Evolutionary conservation across 768 basidiomycete genomes (phyloP).

Genomic region (Trametes maxima): DNA sequence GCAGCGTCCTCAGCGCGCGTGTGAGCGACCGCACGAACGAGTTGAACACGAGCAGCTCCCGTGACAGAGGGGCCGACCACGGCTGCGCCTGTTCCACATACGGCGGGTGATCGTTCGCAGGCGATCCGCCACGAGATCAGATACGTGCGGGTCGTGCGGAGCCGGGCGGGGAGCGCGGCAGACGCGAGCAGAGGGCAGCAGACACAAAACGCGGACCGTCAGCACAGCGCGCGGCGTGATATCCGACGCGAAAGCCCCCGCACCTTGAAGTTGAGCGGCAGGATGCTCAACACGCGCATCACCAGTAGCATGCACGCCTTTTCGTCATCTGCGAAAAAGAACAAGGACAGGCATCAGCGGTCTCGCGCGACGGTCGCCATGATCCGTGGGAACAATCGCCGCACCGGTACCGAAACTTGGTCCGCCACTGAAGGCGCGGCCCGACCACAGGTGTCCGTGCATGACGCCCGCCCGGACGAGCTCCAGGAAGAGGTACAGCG

Average conservation of each 20-base stretch:
- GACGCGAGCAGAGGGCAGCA: conserved; percentile 1
- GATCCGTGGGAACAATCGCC: conserved; percentile 40
- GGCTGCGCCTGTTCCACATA: conserved; percentile 63
- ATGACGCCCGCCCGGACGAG: conserved; percentile 95
- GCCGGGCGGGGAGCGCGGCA: neutral
- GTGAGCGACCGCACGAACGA: conserved; percentile 93
- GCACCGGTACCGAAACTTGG: conserved; percentile 91
- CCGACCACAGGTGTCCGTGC: conserved; percentile 91
- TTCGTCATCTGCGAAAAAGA: conserved; percentile 70
- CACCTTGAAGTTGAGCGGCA: conserved; percentile 93
- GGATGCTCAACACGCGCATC: conserved; percentile 95
- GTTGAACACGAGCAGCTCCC: conserved; percentile 97
- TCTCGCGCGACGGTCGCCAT: conserved; percentile 22
- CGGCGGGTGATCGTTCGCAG: conserved; percentile 16
- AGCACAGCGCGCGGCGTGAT: conserved; percentile 3
- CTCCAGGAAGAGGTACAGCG: conserved; percentile 93
- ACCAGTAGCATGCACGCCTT: conserved; percentile 94
- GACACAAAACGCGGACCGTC: neutral
- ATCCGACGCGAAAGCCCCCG: conserved; percentile 28
- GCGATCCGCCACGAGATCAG: conserved; percentile 15
- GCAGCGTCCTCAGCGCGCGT: conserved; percentile 83
- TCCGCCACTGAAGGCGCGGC: conserved; percentile 87
- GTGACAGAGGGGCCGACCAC: conserved; percentile 96
- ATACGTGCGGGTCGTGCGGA: conserved; percentile 3
- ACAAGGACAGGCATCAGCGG: conserved; percentile 29